phyloP scores from a whole-genome alignment of 2,329 filamentous ascomycete species.

The Ophiostoma fasciatum region DNA sequence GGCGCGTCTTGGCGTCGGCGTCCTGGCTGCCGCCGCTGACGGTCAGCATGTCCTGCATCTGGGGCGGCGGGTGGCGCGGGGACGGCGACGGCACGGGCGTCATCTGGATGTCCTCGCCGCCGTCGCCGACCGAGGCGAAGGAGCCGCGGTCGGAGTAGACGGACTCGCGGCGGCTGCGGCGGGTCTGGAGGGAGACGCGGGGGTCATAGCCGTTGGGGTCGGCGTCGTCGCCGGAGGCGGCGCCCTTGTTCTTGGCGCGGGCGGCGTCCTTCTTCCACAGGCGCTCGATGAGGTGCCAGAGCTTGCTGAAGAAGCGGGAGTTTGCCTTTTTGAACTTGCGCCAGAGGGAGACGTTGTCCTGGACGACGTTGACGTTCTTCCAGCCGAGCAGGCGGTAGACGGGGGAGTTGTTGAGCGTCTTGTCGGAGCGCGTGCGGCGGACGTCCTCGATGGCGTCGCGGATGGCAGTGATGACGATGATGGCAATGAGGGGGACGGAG shows the following conservation, averaged over 20 bases:
- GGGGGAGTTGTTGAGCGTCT: conserved; percentile 87
- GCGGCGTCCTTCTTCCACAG: conserved; percentile 36
- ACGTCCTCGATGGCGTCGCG: conserved; percentile 97
- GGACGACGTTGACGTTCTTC: conserved; percentile 84
- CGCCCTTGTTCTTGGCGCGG: conserved; percentile 34
- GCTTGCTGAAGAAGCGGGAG: conserved; percentile 41
- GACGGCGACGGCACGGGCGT: conserved; percentile 80
- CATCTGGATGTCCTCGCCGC: conserved; percentile 76
- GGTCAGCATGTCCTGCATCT: conserved; percentile 20
- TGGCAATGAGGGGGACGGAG: conserved; percentile 83
- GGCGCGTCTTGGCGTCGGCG: conserved; percentile 20
- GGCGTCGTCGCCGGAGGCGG: conserved; percentile 26
- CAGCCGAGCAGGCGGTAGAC: conserved; percentile 81
- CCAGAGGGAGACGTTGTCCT: conserved; percentile 77
- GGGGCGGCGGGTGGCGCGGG: conserved; percentile 27
- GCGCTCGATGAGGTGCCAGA: conserved; percentile 33
- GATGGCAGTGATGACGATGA: conserved; percentile 72
- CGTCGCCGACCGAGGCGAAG: conserved; percentile 42
- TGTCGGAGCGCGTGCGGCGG: conserved; percentile 79
- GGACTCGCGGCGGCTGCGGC: conserved; percentile 37
- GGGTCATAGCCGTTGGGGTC: conserved; percentile 38
- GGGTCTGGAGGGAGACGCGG: conserved; percentile 52
- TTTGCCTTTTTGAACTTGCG: conserved; percentile 81
- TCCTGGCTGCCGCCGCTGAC: conserved; percentile 21
- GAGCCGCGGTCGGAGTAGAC: conserved; percentile 33